A percentile compares a stretch with the other conserved stretches of the same genome.
Conservation (phyloP, 2,329 filamentous ascomycete species). For the Fusarium sp. region DNA sequence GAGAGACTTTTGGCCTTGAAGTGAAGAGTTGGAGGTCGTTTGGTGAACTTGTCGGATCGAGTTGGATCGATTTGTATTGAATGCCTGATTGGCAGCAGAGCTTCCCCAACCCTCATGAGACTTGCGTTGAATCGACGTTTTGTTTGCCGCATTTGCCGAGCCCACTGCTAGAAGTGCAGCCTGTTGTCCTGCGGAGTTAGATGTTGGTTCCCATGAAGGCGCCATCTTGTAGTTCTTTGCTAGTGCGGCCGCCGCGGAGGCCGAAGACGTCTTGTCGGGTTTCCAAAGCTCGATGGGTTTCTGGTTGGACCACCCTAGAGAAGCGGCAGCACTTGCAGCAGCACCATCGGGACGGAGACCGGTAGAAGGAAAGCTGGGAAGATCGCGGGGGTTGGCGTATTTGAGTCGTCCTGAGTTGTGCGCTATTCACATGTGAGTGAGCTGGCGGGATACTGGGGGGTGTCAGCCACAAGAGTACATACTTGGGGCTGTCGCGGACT, state of each 20-base stretch:
- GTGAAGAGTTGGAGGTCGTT: slow-evolving; percentile 47
- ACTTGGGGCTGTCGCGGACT: slow-evolving; percentile 37
- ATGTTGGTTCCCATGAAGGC: slow-evolving; percentile 70
- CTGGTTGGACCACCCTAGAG: slow-evolving; percentile 77
- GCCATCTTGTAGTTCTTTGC: slow-evolving; percentile 56
- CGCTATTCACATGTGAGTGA: slow-evolving; percentile 36
- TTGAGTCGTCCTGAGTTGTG: slow-evolving; percentile 63
- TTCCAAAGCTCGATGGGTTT: slow-evolving; percentile 74
- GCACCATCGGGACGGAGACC: slow-evolving; percentile 67
- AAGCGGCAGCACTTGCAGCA: slow-evolving; percentile 80
- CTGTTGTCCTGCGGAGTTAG: slow-evolving; percentile 75
- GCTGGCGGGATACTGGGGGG: slow-evolving; percentile 19
- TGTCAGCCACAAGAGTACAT: slow-evolving; percentile 29
- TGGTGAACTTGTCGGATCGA: slow-evolving; percentile 38
- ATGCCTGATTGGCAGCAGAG: slow-evolving; percentile 77
- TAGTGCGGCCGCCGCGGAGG: slow-evolving; percentile 56
- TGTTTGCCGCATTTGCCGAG: slow-evolving; percentile 48
- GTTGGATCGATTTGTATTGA: slow-evolving; percentile 53
- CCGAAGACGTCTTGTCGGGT: slow-evolving; percentile 66
- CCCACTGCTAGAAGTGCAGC: slow-evolving; percentile 75
- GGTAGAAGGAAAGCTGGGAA: slow-evolving; percentile 78
- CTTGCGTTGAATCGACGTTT: slow-evolving; percentile 27
- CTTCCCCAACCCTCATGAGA: slow-evolving; percentile 63
- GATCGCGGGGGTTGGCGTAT: slow-evolving; percentile 77
- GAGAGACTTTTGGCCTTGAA: slow-evolving; percentile 73